phyloP scores from a whole-genome alignment of 805 yeast species.

The Dipodascus geniculatus region DNA sequence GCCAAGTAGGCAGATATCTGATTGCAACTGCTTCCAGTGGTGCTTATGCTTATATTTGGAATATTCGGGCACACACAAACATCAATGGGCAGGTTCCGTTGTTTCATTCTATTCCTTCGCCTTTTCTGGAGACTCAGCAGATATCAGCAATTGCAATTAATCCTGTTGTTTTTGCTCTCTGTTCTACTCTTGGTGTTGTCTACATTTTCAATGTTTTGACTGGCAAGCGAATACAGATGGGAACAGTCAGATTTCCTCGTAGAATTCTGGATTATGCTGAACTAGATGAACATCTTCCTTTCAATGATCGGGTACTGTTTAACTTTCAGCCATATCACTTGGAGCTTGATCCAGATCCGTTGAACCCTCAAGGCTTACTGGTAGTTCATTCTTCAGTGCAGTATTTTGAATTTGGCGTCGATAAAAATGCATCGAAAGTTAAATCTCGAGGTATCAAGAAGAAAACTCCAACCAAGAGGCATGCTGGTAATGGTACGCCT shows the following conservation, averaged over 20 bases:
- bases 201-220: slow-evolving; percentile 19
- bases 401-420: slow-evolving; percentile 22
- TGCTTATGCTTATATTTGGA: slow-evolving; percentile 13
- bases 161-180: slow-evolving; percentile 19
- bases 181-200: slow-evolving; percentile 20
- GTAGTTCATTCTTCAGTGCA: slow-evolving; percentile 19
- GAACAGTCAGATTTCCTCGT: slow-evolving; percentile 20
- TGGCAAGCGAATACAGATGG: slow-evolving; percentile 19
- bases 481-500: not conserved
- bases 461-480: slow-evolving; percentile 5
- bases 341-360: slow-evolving; percentile 20
- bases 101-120: slow-evolving; percentile 9
- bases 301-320: not conserved
- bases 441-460: slow-evolving; percentile 16
- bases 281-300: slow-evolving; percentile 5
- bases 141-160: slow-evolving; percentile 21
- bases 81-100: slow-evolving; percentile 6
- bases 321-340: slow-evolving; percentile 18
- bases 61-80: slow-evolving; percentile 3
- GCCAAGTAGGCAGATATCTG: slow-evolving; percentile 13
- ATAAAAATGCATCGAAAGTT: slow-evolving; percentile 10
- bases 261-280: slow-evolving; percentile 13
- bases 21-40: slow-evolving; percentile 14
- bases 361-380: slow-evolving; percentile 19
- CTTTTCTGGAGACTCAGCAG: slow-evolving; percentile 8